phyloP scores from a whole-genome alignment of 139 green algal genomes.

The Coccomyxa sp. region DNA sequence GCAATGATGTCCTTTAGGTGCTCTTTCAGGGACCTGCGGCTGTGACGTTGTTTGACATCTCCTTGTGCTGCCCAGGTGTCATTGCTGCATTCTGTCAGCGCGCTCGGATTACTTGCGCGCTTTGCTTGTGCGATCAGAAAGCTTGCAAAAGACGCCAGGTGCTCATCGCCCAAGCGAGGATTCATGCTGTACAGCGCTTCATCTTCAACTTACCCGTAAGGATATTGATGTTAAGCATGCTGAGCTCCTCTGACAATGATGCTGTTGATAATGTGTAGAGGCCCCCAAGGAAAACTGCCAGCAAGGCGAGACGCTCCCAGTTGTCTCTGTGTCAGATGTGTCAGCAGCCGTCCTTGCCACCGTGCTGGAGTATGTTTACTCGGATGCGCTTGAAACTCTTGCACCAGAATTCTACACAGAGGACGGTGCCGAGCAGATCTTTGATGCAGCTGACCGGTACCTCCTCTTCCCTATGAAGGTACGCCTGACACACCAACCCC shows the following conservation, averaged over 20 bases:
- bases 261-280: too few species aligned
- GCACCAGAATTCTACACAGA: background rate
- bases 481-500: background rate
- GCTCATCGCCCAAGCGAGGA: background rate
- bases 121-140: constrained; percentile 11
- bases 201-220: background rate
- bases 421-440: constrained; percentile 8
- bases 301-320: background rate
- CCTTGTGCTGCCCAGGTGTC: constrained; percentile 8
- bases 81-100: constrained; percentile 22
- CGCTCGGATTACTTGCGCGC: constrained; percentile 24
- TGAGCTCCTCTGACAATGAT: too few species aligned
- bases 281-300: background rate
- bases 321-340: background rate
- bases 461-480: constrained; percentile 26
- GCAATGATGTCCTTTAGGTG: background rate
- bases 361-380: constrained; percentile 22
- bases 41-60: background rate
- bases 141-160: background rate
- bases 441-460: constrained; percentile 23
- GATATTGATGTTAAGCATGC: background rate
- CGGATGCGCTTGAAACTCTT: constrained; percentile 3
- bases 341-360: constrained; percentile 6
- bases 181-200: background rate
- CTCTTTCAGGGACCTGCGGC: background rate